Conservation (phyloP, 257 asterid genomes). For the Solanum pinnatisectum region DNA sequence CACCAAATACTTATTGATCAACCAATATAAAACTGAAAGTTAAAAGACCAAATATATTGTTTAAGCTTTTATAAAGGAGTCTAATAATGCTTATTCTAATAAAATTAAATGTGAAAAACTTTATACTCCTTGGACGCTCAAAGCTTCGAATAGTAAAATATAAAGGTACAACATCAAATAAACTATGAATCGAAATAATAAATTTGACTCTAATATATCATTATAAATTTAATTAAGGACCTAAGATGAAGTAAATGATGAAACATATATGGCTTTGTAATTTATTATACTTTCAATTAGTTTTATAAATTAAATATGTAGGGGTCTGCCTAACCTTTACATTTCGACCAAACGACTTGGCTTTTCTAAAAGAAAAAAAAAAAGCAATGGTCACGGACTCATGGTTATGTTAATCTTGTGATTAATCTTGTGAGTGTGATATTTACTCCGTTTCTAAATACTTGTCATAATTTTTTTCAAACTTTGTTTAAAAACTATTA, state of each 20-base stretch:
- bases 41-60: not conserved
- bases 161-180: not conserved
- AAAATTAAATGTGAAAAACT: not conserved
- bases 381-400: not conserved
- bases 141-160: not conserved
- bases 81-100: not conserved
- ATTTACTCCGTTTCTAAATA: too few species aligned
- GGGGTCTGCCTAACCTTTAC: not conserved
- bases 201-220: not conserved
- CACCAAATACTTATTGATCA: not conserved
- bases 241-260: not conserved
- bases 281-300: not conserved
- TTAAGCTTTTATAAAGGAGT: not conserved
- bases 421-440: not conserved
- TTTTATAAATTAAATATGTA: not conserved
- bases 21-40: not conserved
- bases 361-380: not conserved
- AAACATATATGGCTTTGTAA: not conserved
- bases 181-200: not conserved
- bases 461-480: not conserved
- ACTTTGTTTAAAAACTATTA: too few species aligned
- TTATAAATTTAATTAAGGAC: not conserved
- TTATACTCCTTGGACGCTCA: not conserved
- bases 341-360: not conserved
- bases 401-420: not conserved